These are phyloP conservation scores for Termitomyces sp. DNA, from an alignment of 768 basidiomycete genomes.

Conservation along the genomic window DNA sequence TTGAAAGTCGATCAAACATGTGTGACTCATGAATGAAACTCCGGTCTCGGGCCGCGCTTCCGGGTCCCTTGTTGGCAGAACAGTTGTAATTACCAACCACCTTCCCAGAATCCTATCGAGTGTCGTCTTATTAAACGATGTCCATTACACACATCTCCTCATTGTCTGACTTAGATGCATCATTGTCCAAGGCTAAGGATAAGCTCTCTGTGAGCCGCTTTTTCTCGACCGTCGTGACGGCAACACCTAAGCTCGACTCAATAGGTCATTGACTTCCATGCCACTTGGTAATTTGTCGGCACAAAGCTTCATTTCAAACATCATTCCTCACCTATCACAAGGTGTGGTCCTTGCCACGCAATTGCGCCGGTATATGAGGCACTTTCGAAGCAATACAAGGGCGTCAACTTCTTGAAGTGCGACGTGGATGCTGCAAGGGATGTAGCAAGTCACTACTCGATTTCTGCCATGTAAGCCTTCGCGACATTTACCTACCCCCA, in stretches of 20 bases:
- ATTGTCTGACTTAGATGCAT: constrained; percentile 55
- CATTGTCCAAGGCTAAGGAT: constrained; percentile 54
- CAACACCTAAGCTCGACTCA: background rate
- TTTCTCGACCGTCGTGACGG: background rate
- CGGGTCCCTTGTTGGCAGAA: too few relatives aligned
- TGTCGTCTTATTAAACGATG: constrained; percentile 29
- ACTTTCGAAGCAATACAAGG: constrained; percentile 61
- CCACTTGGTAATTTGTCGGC: constrained; percentile 55
- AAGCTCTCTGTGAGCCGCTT: constrained; percentile 55
- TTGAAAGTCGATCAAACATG: constrained; percentile 12
- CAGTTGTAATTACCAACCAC: too few relatives aligned
- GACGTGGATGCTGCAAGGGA: constrained; percentile 73
- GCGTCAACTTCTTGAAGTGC: constrained; percentile 81
- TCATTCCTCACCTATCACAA: constrained; percentile 24
- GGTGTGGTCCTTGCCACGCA: constrained; percentile 85
- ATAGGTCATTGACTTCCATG: constrained; percentile 86
- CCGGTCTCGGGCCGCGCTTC: background rate
- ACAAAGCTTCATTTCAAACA: background rate
- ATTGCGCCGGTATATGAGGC: constrained; percentile 77
- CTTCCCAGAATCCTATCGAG: background rate
- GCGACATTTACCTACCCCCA: background rate
- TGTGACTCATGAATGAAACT: constrained; percentile 24
- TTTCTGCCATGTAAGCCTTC: constrained; percentile 67
- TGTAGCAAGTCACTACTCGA: constrained; percentile 56
- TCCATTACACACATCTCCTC: constrained; percentile 62